These are phyloP conservation scores for Beta corolliflora DNA, from an alignment of 179 eudicot species.

Conservation along the genomic window DNA sequence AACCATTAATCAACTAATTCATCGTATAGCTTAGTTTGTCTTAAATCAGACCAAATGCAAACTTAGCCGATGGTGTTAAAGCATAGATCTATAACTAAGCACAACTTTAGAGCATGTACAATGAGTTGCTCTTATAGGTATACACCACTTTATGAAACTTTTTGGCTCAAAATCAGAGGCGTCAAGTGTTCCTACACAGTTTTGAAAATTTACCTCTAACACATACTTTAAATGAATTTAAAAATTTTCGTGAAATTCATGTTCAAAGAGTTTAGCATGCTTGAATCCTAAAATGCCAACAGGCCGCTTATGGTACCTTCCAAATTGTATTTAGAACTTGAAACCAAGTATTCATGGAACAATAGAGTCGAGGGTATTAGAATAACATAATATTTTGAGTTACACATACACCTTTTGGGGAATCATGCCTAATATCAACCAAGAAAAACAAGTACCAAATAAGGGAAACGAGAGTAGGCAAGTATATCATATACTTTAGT, in stretches of 20 bases:
- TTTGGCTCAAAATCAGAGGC: background rate
- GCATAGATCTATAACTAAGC: background rate
- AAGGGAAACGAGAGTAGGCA: conserved; percentile 30
- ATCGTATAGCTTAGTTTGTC: background rate
- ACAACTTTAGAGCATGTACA: background rate
- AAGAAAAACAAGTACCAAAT: conserved; percentile 16
- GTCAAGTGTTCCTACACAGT: background rate
- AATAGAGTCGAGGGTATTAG: background rate
- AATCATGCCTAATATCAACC: conserved; percentile 8
- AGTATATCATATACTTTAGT: conserved; percentile 11
- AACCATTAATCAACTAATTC: background rate
- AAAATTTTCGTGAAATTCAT: background rate
- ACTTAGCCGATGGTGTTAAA: background rate
- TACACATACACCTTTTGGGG: background rate
- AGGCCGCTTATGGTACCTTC: background rate
- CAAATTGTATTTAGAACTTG: background rate
- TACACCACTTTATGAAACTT: background rate
- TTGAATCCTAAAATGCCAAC: background rate
- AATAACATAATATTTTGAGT: background rate
- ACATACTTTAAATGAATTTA: background rate
- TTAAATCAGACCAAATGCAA: background rate
- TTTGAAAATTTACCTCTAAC: background rate
- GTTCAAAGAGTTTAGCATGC: background rate
- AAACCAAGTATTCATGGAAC: no score
- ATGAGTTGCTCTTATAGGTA: no score